Evolutionary conservation across 768 basidiomycete species (phyloP), one percentile per base, ranked within the genome.

Genomic region (Boletales sp.): DNA sequence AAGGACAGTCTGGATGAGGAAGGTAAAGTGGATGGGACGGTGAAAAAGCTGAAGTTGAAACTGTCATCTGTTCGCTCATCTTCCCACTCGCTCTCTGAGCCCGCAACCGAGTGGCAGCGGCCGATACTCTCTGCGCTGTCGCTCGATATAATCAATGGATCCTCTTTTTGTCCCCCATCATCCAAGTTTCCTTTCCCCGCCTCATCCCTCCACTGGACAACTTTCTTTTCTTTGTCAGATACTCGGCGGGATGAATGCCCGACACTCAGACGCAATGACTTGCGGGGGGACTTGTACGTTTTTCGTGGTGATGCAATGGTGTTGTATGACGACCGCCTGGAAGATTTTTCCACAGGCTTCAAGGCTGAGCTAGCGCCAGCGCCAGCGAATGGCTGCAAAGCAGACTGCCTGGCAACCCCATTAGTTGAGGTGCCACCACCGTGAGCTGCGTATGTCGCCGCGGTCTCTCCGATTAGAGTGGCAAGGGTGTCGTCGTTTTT

Each of bases 11-110:
- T 57, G 14, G 64, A 65, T 29, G 77, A 70, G 14, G 70, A 59
- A 34, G 74, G 65, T n/a, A 73, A 57, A 13, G 74, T 72, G n/a
- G 70, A 63, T 14, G 55, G 17, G 9, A 48, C 45, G 7, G 78
- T 70, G 48, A 72, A 53, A 61, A 82, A 75, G 62, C 76, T 82
- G 52, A 83, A 50, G 55, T 74, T 80, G 58, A 87, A 61, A 62
- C 85, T 88, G 43, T 89, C 88, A 8, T 93, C 89, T 1, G 86
- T 88, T 70, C 80, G 87, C 62, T 91, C 89, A 61, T 92, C 89
- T 68, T 92, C 90, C 90, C 90, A 92, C 49, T 93, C 90, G 64
- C 86, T 90, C 58, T 91, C 89, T 6, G 87, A 89, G 6, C 82
- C 77, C 40, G 82, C 78, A 19, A 77, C 66, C 4, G 83, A 83